phyloP scores from a whole-genome alignment of 371 early-diverging fungal genomes.

The Mortierella sp. region DNA sequence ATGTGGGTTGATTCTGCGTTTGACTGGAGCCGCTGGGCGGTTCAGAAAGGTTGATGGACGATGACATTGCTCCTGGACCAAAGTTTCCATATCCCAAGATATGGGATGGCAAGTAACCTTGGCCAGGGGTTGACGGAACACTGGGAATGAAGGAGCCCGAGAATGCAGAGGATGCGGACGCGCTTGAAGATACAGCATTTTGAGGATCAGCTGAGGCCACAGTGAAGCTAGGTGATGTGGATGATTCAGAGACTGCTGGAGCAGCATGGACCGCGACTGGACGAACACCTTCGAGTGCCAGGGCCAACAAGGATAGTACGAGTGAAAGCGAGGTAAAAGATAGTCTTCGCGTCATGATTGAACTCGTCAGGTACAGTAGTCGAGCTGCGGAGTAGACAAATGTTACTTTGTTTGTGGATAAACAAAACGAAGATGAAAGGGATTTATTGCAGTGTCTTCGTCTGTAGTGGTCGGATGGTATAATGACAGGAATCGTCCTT shows the following conservation, averaged over 20 bases:
- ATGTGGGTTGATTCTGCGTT: not conserved
- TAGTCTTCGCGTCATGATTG: conserved; percentile 11
- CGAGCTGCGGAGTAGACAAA: too few relatives aligned
- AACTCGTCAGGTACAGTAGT: not conserved
- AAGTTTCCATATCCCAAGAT: too few relatives aligned
- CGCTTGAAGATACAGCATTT: not conserved
- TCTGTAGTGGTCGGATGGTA: too few relatives aligned
- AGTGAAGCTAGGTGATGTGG: not conserved
- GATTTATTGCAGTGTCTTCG: too few relatives aligned
- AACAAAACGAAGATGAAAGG: too few relatives aligned
- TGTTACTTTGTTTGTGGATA: too few relatives aligned
- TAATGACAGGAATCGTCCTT: too few relatives aligned
- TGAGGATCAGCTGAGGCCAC: not conserved
- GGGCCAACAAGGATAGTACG: conserved; percentile 7
- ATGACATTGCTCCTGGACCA: too few relatives aligned
- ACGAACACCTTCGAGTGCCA: too few relatives aligned
- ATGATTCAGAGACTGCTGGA: not conserved
- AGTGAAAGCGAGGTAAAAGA: conserved; percentile 23
- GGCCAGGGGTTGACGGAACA: not conserved
- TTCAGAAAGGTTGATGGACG: not conserved
- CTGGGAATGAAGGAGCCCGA: too few relatives aligned
- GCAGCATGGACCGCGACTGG: not conserved
- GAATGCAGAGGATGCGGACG: too few relatives aligned
- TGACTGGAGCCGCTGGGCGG: not conserved
- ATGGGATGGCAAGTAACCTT: not conserved